A percentile compares a stretch with the other conserved stretches of the same genome.
Evolutionary conservation across 768 basidiomycete species (phyloP).

Genomic region (Tricholoma sp.): DNA sequence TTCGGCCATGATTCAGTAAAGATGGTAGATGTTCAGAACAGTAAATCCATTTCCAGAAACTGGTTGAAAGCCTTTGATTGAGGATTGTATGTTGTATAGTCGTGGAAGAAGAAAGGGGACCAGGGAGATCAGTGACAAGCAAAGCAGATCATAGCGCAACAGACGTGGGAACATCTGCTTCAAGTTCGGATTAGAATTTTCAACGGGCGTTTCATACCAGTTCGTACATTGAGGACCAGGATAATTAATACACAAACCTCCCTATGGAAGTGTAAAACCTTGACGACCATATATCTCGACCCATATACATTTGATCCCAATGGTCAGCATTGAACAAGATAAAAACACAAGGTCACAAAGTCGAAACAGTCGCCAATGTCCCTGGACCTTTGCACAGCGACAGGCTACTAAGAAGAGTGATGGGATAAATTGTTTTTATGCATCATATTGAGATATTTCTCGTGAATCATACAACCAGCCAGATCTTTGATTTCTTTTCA

Average conservation of each 20-base stretch:
- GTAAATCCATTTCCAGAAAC: conserved; percentile 30
- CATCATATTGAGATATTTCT: not conserved
- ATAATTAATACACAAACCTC: too few species aligned
- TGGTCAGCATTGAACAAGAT: too few species aligned
- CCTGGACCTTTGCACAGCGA: not conserved
- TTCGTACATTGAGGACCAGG: too few species aligned
- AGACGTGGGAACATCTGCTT: conserved; percentile 19
- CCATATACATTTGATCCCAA: too few species aligned
- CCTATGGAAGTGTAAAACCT: too few species aligned
- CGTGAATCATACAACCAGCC: conserved; percentile 6
- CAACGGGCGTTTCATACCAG: too few species aligned
- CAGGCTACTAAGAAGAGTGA: not conserved
- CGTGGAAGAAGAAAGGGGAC: conserved; percentile 3
- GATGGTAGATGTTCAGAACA: conserved; percentile 18
- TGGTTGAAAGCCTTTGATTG: conserved; percentile 1
- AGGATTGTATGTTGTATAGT: conserved; percentile 3
- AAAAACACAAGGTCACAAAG: too few species aligned
- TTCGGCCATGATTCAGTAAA: conserved; percentile 34
- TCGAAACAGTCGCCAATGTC: too few species aligned
- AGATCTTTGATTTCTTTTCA: conserved; percentile 7
- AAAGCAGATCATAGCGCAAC: conserved; percentile 6
- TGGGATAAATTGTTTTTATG: not conserved
- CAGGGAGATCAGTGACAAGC: conserved; percentile 13
- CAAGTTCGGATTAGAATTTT: too few species aligned
- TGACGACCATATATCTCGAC: too few species aligned